Base-by-base conservation (phyloP, 2,329 filamentous ascomycete species). In the Colletotrichum higginsianum region DNA sequence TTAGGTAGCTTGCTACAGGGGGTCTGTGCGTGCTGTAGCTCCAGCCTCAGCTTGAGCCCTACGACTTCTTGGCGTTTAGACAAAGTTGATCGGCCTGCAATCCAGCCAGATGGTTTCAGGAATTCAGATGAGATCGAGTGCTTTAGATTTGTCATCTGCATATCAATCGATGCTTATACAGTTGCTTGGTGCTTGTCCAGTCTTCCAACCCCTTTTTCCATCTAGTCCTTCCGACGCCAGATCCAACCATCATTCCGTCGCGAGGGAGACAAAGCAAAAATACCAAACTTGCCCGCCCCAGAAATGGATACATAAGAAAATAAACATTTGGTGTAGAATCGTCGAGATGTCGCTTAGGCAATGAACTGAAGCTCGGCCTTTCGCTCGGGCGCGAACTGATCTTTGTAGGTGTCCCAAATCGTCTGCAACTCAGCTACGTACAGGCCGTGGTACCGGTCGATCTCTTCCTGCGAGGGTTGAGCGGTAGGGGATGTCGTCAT, bases 341-440 rank as follows among this genome's bases (percentile, higher is more conserved):
- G 11, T 15, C 16, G 23, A 46, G 15, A 23, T 13, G 5, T 13
- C 44, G 26, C 57, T 75, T 62, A 92, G 76, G 89, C 87, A 46
- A 93, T 81, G 77, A 95, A 90, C 78, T 91, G 85, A 81, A 95
- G 78, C 79, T 95, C 93, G 66, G 87, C 88, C 70, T 84, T 86
- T 49, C 92, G 84, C 35, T 90, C 84, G 56, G 83, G 84, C 0
- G 92, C 89, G 83, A 95, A 96, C 26, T 89, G 88, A 75, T 94
- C 92, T 84, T 95, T 95, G 86, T 94, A 94, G 46, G 89, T 85
- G 62, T 94, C 88, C 92, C 93, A 96, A 23, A 96, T 83, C 72
- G 89, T 87, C 83, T 90, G 83, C 71, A 96, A 80, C 83, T 96
- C 96, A 38, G 87, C 84, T 1, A 96, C 88, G 81, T 99, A 99